Conservation (phyloP, 2,329 filamentous ascomycete genomes). For the Aspergillus uvarum region DNA sequence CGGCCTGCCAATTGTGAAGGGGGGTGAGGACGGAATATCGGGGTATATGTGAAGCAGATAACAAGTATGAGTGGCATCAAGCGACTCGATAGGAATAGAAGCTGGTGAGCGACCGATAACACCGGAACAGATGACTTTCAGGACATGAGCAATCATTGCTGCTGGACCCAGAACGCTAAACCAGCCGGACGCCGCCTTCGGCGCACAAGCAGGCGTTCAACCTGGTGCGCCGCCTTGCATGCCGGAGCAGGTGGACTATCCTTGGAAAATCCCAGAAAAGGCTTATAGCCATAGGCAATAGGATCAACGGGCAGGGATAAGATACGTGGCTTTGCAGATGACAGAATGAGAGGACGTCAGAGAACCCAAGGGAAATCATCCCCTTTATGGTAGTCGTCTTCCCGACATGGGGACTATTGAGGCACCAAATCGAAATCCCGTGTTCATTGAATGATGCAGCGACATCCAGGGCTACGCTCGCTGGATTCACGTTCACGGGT, state of each 20-base stretch:
- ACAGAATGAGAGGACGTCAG: neutral
- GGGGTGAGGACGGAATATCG: conserved; percentile 2
- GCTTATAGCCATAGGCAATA: neutral
- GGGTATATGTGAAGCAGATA: conserved; percentile 13
- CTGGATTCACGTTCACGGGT: conserved; percentile 54
- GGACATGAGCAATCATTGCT: neutral
- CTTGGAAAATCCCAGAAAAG: neutral
- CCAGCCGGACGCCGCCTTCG: neutral
- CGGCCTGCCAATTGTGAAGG: neutral
- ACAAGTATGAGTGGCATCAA: conserved; percentile 10
- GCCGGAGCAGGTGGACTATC: neutral
- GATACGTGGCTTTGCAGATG: neutral
- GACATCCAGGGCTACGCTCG: conserved; percentile 60
- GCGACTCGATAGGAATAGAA: conserved; percentile 2
- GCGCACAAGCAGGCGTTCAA: neutral
- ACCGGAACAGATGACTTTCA: neutral
- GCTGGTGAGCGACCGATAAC: neutral
- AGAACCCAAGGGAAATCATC: neutral
- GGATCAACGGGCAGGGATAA: neutral
- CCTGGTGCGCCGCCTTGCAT: neutral
- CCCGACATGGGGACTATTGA: neutral
- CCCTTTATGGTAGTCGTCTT: neutral
- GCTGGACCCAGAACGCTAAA: neutral
- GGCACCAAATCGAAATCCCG: neutral
- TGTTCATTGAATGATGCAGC: conserved; percentile 61